Conservation (phyloP, 495 filamentous ascomycete genomes). For the Trichoderma orchidacearum region DNA sequence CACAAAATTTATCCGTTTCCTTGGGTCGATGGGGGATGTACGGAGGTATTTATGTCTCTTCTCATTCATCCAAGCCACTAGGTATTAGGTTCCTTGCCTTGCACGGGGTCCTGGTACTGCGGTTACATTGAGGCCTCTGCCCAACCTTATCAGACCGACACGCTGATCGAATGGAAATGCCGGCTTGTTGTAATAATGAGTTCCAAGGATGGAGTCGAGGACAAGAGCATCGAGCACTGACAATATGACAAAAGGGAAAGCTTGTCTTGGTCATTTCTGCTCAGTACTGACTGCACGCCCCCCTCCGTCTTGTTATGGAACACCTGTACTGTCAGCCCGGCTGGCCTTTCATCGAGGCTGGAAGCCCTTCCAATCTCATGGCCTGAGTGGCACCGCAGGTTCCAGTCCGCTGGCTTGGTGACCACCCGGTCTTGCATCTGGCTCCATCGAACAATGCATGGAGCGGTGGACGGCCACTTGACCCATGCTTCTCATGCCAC, state of each 20-base stretch:
- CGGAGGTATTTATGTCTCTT: not conserved
- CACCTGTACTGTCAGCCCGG: too few relatives aligned
- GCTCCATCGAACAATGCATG: not conserved
- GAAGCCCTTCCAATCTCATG: not conserved
- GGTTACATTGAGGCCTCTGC: not conserved
- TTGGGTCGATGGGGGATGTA: too few relatives aligned
- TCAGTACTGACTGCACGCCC: too few relatives aligned
- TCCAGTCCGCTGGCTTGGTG: conserved; percentile 1
- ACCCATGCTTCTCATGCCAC: not conserved
- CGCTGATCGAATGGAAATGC: not conserved
- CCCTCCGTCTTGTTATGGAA: too few relatives aligned
- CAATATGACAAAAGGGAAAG: not conserved
- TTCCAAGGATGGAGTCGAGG: not conserved
- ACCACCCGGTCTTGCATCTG: not conserved
- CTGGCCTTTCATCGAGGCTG: too few relatives aligned
- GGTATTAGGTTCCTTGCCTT: too few relatives aligned
- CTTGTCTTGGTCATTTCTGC: too few relatives aligned
- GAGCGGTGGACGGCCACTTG: not conserved
- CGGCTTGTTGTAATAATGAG: not conserved
- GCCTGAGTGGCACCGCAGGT: not conserved
- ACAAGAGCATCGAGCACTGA: not conserved
- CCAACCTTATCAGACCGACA: not conserved
- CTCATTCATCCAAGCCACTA: too few relatives aligned
- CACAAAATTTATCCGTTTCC: not conserved
- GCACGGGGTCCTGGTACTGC: not conserved